Evolutionary conservation across 306 rosid genomes (phyloP), one percentile per base, ranked within the genome.

Genomic region (Macrotyloma uniflorum): DNA sequence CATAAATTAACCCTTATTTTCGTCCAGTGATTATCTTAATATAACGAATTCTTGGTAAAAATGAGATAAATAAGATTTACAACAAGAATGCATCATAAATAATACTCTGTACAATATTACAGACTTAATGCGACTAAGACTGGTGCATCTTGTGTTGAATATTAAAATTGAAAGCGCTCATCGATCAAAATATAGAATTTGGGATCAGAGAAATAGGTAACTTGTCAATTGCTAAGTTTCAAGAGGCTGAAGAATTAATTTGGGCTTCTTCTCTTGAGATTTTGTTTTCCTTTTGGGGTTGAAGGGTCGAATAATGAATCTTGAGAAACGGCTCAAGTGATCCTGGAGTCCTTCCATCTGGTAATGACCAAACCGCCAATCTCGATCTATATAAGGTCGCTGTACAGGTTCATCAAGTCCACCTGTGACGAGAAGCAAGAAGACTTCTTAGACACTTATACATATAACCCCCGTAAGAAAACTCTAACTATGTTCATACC

Each of bases 291-390:
- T 57, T 63, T 38, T 65, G 24, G 85, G 67, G 75, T 74, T 72
- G 55, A 90, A 78, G 6, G 88, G 91, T 79, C 64, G 86, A 72
- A 82, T 80, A 51, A 88, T 18, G 77, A 83, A 83, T 82, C 93
- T 91, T 30, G 79, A 84, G 23, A 93, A 83, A 81, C 90, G 89
- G 67, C 97, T 87, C 78, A 93, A 80, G 32, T 83, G 87, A 82
- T 95, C 99, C 74, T 93, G 93, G 50, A 91, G 91, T 28, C 93
- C 98, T 77, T 95, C 98, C 97, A 95, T 93, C 90, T 93, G 85
- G 70, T 95, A 95, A 84, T 87, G 93, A 42, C 99, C 98, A 77
- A 93, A 95, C 78, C 97, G 93, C 99, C 99, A 95, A 77, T 93
- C 99, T 77, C 93, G 83, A 18, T 86, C 86, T 20, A 88, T 68